Base-by-base conservation (phyloP, 345 rosid species). In the Euclidium syriacum region DNA sequence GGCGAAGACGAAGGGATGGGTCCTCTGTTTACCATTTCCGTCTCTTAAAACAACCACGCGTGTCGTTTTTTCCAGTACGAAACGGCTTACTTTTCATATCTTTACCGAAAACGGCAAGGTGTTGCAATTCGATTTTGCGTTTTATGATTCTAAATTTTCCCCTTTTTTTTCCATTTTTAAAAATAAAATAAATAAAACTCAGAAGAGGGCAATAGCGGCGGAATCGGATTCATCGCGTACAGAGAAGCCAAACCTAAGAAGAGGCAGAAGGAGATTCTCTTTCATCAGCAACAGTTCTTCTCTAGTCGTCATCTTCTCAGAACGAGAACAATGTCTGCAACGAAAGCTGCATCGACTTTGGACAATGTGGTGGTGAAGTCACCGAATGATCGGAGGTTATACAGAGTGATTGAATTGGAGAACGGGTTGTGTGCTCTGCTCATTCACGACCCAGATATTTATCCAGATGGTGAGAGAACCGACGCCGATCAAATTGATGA, bases 361-460 rank as follows among this genome's bases (percentile, higher is more conserved):
- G 92, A 84, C 70, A 77, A 69, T 27, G 47, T 77, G 11, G 95
- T 94, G n/a, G 65, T 94, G 11, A 94, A 87, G 71, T 84, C 99
- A 9, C 97, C 96, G 1, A 80, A 85, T 62, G 99, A 94, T 67
- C 68, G 74, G 61, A 83, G 90, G 7, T 68, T 87, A 4, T 94
- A 94, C 78, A 74, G 97, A 65, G 67, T 79, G 51, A 68, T 87
- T 58, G 79, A 81, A 54, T 85, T 94, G 27, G 75, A 80, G 35
- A 94, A 85, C 27, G 95, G 97, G 11, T 85, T 94, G 61, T 78
- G 77, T 60, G 91, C 92, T 65, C 75, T 94, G 68, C 88, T 94
- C 42, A 80, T 94, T 64, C 97, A 94, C 74, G 99, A 94, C 78
- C 97, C 99, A 25, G 92, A 90, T 79, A 87, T 90, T 70, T 87